Evolutionary conservation across 2,329 filamentous ascomycete genomes (phyloP), one percentile per base, ranked within the genome.

Genomic region (Trichoderma asperellum): DNA sequence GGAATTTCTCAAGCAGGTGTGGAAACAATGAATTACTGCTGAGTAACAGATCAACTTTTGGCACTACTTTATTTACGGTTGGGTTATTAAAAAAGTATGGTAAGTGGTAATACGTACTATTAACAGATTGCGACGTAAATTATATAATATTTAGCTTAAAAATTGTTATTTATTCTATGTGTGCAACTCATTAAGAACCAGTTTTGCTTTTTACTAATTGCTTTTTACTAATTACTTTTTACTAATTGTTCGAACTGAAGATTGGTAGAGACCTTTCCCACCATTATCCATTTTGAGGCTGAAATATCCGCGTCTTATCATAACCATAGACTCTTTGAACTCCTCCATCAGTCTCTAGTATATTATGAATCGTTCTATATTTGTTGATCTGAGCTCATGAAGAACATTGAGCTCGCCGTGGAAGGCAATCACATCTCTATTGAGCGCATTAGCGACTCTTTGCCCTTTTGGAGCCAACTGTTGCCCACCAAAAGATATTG

Each of bases 1-100:
- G 8, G 66, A 68, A 11, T 68, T 68, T 55, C 35, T 65, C 10
- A 5, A 24, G 0, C 62, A 57, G 27, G 62, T 65, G 27, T 65
- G 62, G 62, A 43, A 32, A 14, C 11, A 47, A 12, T 57, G 27
- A 65, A 11, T 11, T 11, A 55, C 1, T 1, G 24, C 4, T 29
- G 18, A 21, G 7, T 5, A 29, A 53, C 24, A 16, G 24, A 52
- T 0, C 14, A 14, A 10, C n/a, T 32, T 12, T 1, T 24, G 27
- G 4, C n/a, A 21, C 14, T 34, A 18, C 6, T 37, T 16, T 53
- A 63, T 14, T 34, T 16, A 14, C 24, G 24, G 24, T 18, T 57
- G 16, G 6, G 6, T 16, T 21, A 14, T 29, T 11, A 12, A 4
- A 57, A 21, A 57, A 21, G 16, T 35, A 5, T n/a, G 4, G 27